These are phyloP conservation scores for Colletotrichum incanum DNA, from an alignment of 2,329 filamentous ascomycete species.

Conservation along the genomic window DNA sequence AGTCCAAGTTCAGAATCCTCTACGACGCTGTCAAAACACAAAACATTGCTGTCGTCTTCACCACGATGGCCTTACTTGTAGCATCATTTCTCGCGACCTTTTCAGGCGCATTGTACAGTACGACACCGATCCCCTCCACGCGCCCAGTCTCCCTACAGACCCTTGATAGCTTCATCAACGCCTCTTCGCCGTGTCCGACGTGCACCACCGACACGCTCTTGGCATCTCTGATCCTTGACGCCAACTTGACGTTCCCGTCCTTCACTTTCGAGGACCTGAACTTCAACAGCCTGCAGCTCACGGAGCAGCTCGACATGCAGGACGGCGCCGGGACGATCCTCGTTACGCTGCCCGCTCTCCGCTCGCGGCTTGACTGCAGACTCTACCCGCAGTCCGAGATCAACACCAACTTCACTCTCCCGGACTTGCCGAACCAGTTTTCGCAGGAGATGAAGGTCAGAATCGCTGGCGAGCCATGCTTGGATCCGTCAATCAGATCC, in stretches of 20 bases:
- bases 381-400: constrained; percentile 46
- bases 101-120: constrained; percentile 52
- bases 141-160: constrained; percentile 47
- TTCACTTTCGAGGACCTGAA: constrained; percentile 55
- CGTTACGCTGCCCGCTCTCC: constrained; percentile 51
- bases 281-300: constrained; percentile 44
- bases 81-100: constrained; percentile 52
- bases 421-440: constrained; percentile 25
- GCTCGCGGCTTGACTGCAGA: constrained; percentile 51
- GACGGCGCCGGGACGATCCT: constrained; percentile 42
- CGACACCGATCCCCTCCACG: constrained; percentile 47
- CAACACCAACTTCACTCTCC: constrained; percentile 46
- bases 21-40: constrained; percentile 48
- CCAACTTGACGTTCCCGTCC: constrained; percentile 53
- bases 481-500: constrained; percentile 42
- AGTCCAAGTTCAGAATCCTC: constrained; percentile 48
- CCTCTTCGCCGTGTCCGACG: constrained; percentile 38
- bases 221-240: constrained; percentile 54
- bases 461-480: constrained; percentile 45
- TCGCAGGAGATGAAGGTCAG: constrained; percentile 42
- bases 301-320: constrained; percentile 30
- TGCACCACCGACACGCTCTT: constrained; percentile 50
- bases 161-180: constrained; percentile 52
- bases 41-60: constrained; percentile 49
- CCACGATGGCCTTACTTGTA: constrained; percentile 49